A percentile compares a stretch with the other conserved stretches of the same genome.
phyloP scores from a whole-genome alignment of 768 basidiomycete genomes.

The Coprinopsis strossmayeri region DNA sequence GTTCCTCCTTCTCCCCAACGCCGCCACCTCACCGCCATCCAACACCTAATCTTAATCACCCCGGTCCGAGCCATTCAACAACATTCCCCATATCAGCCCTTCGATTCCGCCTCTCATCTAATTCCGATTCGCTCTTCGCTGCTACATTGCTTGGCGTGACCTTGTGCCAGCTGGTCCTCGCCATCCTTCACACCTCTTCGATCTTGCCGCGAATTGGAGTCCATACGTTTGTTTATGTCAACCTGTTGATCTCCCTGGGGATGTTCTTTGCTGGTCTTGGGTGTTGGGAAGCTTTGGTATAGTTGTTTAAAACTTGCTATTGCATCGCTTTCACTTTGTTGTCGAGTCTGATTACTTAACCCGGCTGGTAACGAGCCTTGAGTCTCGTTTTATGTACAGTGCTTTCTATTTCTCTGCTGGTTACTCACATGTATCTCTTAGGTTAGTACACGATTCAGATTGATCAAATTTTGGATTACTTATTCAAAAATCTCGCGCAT shows the following conservation, averaged over 20 bases:
- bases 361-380: no score
- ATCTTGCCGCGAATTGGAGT: slow-evolving; percentile 69
- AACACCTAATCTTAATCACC: slow-evolving; percentile 5
- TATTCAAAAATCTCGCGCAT: no score
- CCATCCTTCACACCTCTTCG: slow-evolving; percentile 59
- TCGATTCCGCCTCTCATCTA: background rate
- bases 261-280: background rate
- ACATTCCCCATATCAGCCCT: slow-evolving; percentile 11
- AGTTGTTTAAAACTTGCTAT: no score
- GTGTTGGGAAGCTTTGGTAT: background rate
- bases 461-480: no score
- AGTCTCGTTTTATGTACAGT: no score
- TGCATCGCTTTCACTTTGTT: no score
- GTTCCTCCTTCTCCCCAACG: slow-evolving; percentile 35
- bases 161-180: slow-evolving; percentile 45
- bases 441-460: no score
- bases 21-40: slow-evolving; percentile 7
- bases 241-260: slow-evolving; percentile 12
- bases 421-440: no score
- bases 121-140: slow-evolving; percentile 27
- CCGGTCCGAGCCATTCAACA: slow-evolving; percentile 2
- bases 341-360: no score
- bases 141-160: slow-evolving; percentile 38
- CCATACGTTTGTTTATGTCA: slow-evolving; percentile 69
- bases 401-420: no score